Evolutionary conservation across 495 filamentous ascomycete species (phyloP), one percentile per base, ranked within the genome.

Genomic region (Aspergillus funiculosus): DNA sequence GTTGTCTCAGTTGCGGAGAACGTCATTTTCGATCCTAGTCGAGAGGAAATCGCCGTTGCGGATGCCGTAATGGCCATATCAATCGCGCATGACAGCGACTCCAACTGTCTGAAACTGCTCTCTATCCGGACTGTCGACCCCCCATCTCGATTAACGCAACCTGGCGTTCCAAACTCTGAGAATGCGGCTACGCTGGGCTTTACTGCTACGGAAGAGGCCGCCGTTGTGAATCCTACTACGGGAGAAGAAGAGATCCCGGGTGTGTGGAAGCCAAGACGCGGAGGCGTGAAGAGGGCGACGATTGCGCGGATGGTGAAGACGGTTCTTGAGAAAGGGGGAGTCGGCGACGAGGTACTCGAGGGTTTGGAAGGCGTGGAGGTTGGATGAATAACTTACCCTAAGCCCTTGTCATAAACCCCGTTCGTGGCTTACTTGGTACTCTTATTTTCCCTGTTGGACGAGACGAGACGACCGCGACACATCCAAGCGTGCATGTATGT

Each of bases 11-110:
- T 95, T 0, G 87, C 83, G 43, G 76, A 82, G 11, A 97, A 88
- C 57, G 81, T 96, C 61, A 84, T 98, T 54, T 95, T 97, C 70
- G 92, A 98, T 62, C 92, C 92, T 0, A 82, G 77, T 34, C 78
- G 81, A 39, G 88, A 95, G 57, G 92, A 98, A 66, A 80, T 98
- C 1, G 84, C 87, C 1, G 91, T 96, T 11, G 92, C 92, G 4
- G 91, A 96, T 50, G 77, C 81, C 21, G 85, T 89, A 6, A 70
- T 95, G 45, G 90, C 91, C 0, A 80, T 92, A 8, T 89, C 86
- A 0, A 63, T 91, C 11, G 72, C 72, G 18, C 66, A 63, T 35
- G 59, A 56, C 9, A 51, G 48, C 22, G 61, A 66, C 11, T 48
- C 58, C 2, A 52, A 56, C 11, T 51, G 54, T 22, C 41, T 80